These are phyloP conservation scores for Yarrowia osloensis DNA, from an alignment of 805 yeast genomes.

Conservation along the genomic window DNA sequence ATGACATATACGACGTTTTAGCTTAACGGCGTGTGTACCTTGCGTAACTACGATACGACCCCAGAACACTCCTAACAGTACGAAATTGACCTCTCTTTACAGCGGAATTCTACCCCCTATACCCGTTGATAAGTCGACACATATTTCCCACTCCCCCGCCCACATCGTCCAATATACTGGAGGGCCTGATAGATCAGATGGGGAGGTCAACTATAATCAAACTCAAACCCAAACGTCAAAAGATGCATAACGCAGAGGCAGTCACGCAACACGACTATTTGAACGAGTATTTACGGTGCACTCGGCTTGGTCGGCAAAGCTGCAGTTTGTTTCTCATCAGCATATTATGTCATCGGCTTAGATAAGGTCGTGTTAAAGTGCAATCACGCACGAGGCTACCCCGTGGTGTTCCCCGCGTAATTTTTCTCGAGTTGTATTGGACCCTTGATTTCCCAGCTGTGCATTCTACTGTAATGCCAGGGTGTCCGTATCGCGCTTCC, in stretches of 20 bases:
- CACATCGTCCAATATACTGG: neutral
- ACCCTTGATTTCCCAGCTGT: neutral
- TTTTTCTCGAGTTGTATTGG: too few species aligned
- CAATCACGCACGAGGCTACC: neutral
- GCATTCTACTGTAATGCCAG: neutral
- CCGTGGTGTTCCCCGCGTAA: too few species aligned
- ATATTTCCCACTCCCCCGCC: neutral
- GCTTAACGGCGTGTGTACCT: slow-evolving; percentile 2
- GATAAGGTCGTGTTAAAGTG: neutral
- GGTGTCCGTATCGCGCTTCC: neutral
- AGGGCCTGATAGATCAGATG: neutral
- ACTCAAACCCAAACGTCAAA: neutral
- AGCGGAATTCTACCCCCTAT: neutral
- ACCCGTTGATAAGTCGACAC: neutral
- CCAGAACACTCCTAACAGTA: neutral
- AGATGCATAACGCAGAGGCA: neutral
- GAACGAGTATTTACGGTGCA: neutral
- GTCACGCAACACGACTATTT: neutral
- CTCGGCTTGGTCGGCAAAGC: neutral
- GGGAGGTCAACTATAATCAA: neutral
- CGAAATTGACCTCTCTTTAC: neutral
- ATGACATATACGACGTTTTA: slow-evolving; percentile 12
- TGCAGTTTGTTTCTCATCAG: neutral
- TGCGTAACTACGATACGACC: neutral
- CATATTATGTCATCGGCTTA: neutral